Conservation (phyloP, 441 rosid species). For the Euphorbia corollata region DNA sequence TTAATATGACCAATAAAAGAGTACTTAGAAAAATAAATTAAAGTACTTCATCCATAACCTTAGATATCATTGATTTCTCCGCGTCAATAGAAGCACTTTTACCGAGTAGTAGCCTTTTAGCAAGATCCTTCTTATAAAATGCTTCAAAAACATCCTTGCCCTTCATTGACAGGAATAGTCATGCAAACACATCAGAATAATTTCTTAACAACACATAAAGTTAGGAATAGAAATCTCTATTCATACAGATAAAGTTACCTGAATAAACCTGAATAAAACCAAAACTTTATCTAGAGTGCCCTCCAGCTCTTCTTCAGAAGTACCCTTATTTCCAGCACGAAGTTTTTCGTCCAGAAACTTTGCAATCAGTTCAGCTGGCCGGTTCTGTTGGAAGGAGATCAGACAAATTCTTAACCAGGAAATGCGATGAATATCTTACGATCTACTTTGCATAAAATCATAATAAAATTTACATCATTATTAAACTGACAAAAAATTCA, state of each 20-base stretch:
- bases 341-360: slow-evolving; percentile 98
- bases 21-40: slow-evolving; percentile 1
- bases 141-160: slow-evolving; percentile 99
- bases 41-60: slow-evolving; percentile 39
- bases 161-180: slow-evolving; percentile 32
- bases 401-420: slow-evolving; percentile 23
- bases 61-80: slow-evolving; percentile 98
- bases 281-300: slow-evolving; percentile 88
- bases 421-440: background rate
- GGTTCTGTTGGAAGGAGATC: slow-evolving; percentile 51
- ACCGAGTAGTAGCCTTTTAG: slow-evolving; percentile 83
- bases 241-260: slow-evolving; percentile 42
- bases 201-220: slow-evolving; percentile 10
- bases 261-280: slow-evolving; percentile 95
- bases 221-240: background rate
- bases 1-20: slow-evolving; percentile 21
- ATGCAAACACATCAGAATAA: slow-evolving; percentile 12
- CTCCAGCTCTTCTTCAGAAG: slow-evolving; percentile 99
- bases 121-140: slow-evolving; percentile 97
- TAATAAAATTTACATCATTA: background rate
- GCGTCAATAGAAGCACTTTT: slow-evolving; percentile 98
- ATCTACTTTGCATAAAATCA: background rate
- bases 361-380: slow-evolving; percentile 94
- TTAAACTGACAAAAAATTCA: background rate
- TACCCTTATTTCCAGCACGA: slow-evolving; percentile 99